phyloP scores from a whole-genome alignment of 2,329 filamentous ascomycete species.

The Trichoderma sp. region DNA sequence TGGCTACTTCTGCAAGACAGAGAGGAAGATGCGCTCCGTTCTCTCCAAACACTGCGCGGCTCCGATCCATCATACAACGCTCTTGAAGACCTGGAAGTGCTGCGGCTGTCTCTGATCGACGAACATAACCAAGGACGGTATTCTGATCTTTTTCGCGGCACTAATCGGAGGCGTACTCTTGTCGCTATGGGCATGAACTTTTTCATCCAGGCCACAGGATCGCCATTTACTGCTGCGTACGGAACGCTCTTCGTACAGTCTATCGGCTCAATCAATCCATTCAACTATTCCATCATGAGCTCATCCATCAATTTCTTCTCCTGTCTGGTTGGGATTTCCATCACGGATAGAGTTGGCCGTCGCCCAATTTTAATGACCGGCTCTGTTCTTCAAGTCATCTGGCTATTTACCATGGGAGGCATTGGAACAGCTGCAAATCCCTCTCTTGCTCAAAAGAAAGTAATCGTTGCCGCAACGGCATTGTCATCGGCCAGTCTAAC shows the following conservation, averaged over 20 bases:
- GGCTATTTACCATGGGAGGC: constrained; percentile 22
- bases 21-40: constrained; percentile 7
- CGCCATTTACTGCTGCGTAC: constrained; percentile 17
- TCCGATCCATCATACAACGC: constrained; percentile 9
- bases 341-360: constrained; percentile 16
- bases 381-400: constrained; percentile 6
- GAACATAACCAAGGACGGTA: constrained; percentile 13
- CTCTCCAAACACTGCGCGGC: constrained; percentile 22
- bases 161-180: constrained; percentile 15
- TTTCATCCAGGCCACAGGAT: constrained; percentile 19
- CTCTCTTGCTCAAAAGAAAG: constrained; percentile 10
- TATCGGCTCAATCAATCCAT: constrained; percentile 10
- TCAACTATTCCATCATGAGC: constrained; percentile 20
- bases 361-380: constrained; percentile 19
- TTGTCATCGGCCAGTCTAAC: constrained; percentile 13
- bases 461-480: constrained; percentile 4
- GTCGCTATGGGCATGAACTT: constrained; percentile 23
- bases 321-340: constrained; percentile 16
- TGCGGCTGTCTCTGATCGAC: not conserved
- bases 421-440: constrained; percentile 13
- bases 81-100: not conserved
- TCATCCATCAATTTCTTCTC: constrained; percentile 16
- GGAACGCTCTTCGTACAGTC: constrained; percentile 19
- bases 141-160: constrained; percentile 5
- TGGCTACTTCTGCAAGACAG: constrained; percentile 16